phyloP scores from a whole-genome alignment of 2,329 filamentous ascomycete species.

The Alternaria arborescens region DNA sequence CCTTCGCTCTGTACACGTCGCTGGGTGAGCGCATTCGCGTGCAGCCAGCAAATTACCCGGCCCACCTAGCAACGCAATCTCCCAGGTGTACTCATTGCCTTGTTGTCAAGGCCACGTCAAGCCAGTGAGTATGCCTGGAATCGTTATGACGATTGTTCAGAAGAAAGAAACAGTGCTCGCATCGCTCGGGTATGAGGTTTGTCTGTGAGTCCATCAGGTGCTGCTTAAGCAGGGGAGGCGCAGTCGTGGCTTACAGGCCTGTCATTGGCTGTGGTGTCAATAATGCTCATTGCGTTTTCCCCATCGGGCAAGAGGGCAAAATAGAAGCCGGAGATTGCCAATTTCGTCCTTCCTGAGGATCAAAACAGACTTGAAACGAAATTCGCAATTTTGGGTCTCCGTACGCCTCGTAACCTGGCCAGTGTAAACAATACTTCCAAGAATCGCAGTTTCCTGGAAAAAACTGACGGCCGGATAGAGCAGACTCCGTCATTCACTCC shows the following conservation, averaged over 20 bases:
- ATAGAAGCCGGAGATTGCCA: conserved; percentile 20
- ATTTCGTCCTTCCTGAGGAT: conserved; percentile 16
- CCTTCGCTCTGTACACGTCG: conserved; percentile 2
- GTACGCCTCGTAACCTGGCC: conserved; percentile 13
- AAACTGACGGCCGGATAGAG: background rate
- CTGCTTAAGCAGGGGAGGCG: conserved; percentile 16
- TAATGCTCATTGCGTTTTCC: conserved; percentile 8
- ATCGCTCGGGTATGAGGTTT: conserved; percentile 14
- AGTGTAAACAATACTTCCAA: conserved; percentile 10
- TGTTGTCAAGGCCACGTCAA: conserved; percentile 16
- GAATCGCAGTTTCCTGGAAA: conserved; percentile 4
- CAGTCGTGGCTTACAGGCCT: conserved; percentile 12
- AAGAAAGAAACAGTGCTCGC: conserved; percentile 9
- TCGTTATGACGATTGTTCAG: conserved; percentile 9
- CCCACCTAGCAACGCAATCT: conserved; percentile 18
- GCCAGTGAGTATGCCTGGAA: conserved; percentile 2
- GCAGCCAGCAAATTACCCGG: conserved; percentile 12
- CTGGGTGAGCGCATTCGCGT: conserved; percentile 5
- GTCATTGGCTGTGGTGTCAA: conserved; percentile 14
- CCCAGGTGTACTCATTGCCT: conserved; percentile 7
- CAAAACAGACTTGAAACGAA: conserved; percentile 23
- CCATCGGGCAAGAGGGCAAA: conserved; percentile 4
- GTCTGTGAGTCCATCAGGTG: conserved; percentile 11
- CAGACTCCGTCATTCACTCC: background rate
- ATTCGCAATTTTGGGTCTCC: conserved; percentile 22